phyloP scores from a whole-genome alignment of 495 filamentous ascomycete species.

The Aspergillus sclerotioniger region DNA sequence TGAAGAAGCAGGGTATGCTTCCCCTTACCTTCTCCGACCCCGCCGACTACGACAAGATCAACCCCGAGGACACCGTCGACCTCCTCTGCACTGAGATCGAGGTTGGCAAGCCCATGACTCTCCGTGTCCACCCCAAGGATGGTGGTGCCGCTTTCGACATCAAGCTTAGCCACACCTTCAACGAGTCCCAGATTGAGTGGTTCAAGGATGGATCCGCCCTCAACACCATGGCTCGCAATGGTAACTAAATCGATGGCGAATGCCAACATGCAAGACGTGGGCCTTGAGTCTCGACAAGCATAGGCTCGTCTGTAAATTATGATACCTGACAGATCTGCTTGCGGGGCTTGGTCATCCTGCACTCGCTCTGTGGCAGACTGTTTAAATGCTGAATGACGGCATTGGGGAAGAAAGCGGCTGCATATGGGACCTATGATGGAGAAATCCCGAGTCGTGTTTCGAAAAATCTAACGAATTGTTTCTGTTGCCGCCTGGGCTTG shows the following conservation, averaged over 20 bases:
- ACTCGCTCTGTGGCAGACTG: neutral
- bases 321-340: constrained; percentile 7
- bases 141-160: constrained; percentile 72
- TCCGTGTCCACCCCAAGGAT: constrained; percentile 85
- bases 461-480: constrained; percentile 45
- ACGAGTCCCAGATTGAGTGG: constrained; percentile 95
- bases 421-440: constrained; percentile 26
- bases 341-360: neutral
- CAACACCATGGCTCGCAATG: constrained; percentile 93
- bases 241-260: constrained; percentile 32
- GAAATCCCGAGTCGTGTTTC: constrained; percentile 39
- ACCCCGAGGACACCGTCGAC: constrained; percentile 88
- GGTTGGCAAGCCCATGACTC: constrained; percentile 91
- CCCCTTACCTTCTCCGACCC: constrained; percentile 92
- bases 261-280: constrained; percentile 4
- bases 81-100: constrained; percentile 85
- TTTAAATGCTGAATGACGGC: constrained; percentile 5
- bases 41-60: constrained; percentile 96
- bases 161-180: constrained; percentile 92
- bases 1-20: constrained; percentile 99
- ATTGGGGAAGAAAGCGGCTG: constrained; percentile 17
- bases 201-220: constrained; percentile 95
- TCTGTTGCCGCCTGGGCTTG: constrained; percentile 32
- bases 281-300: constrained; percentile 7
- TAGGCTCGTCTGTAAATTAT: constrained; percentile 36